phyloP scores from a whole-genome alignment of 306 rosid genomes.

The Hippophae rhamnoides region DNA sequence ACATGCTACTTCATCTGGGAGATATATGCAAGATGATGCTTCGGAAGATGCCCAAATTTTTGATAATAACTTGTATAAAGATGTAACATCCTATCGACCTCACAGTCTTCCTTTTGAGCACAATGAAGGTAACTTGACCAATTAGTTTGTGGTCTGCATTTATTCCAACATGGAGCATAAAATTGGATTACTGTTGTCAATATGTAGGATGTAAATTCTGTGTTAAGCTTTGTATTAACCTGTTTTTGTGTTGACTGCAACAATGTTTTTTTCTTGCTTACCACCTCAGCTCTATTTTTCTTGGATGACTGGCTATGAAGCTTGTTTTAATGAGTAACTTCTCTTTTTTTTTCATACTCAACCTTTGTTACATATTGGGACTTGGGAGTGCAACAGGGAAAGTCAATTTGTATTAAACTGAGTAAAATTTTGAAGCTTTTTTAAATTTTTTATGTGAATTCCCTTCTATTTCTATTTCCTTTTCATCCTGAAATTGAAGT shows the following conservation, averaged over 20 bases:
- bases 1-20: slow-evolving; percentile 50
- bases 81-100: slow-evolving; percentile 47
- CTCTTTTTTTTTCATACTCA: no score
- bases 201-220: no score
- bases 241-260: no score
- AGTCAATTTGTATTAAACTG: background rate
- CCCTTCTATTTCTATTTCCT: background rate
- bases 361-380: no score
- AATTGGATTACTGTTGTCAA: no score
- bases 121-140: slow-evolving; percentile 47
- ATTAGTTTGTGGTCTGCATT: slow-evolving; percentile 1
- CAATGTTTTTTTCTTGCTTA: no score
- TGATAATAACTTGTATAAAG: slow-evolving; percentile 51
- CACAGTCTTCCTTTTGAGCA: slow-evolving; percentile 52
- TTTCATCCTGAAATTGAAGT: background rate
- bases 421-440: background rate
- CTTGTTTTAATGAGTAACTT: no score
- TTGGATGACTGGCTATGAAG: no score
- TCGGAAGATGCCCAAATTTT: slow-evolving; percentile 46
- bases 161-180: no score
- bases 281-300: no score
- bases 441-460: background rate
- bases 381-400: no score
- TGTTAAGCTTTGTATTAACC: no score
- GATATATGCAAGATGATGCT: slow-evolving; percentile 54